These are phyloP conservation scores for Platanthera zijinensis DNA, from an alignment of 106 monocot genomes.

Conservation along the genomic window DNA sequence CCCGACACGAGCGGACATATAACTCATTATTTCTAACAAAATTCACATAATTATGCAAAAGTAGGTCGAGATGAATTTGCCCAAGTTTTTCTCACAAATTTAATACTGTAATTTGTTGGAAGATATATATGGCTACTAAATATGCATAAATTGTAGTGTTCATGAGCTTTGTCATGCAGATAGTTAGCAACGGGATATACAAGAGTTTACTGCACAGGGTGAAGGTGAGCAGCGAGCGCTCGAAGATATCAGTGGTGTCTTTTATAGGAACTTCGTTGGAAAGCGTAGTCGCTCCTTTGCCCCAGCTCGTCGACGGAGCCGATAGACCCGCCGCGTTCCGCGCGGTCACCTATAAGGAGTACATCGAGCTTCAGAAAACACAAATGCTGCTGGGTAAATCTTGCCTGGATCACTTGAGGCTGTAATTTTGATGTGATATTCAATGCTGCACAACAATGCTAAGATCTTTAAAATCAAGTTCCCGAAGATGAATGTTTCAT, in stretches of 20 bases:
- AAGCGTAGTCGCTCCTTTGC: neutral
- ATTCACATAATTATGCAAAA: too few species aligned
- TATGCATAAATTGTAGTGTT: too few species aligned
- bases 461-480: too few species aligned
- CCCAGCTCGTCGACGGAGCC: neutral
- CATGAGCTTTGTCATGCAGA: neutral
- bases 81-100: too few species aligned
- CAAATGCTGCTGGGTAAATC: slow-evolving; percentile 32
- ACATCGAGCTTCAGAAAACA: slow-evolving; percentile 29
- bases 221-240: neutral
- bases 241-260: neutral
- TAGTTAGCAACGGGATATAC: slow-evolving; percentile 10
- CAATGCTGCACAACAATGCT: too few species aligned
- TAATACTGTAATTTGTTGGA: too few species aligned
- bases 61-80: too few species aligned
- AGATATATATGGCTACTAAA: too few species aligned
- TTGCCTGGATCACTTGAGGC: slow-evolving; percentile 20
- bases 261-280: neutral
- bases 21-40: too few species aligned
- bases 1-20: too few species aligned
- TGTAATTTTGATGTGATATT: neutral
- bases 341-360: slow-evolving; percentile 38
- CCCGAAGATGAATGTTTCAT: too few species aligned
- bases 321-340: slow-evolving; percentile 11
- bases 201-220: slow-evolving; percentile 11